phyloP scores from a whole-genome alignment of 164 flowering plant genomes.

The Sextonia rubra region DNA sequence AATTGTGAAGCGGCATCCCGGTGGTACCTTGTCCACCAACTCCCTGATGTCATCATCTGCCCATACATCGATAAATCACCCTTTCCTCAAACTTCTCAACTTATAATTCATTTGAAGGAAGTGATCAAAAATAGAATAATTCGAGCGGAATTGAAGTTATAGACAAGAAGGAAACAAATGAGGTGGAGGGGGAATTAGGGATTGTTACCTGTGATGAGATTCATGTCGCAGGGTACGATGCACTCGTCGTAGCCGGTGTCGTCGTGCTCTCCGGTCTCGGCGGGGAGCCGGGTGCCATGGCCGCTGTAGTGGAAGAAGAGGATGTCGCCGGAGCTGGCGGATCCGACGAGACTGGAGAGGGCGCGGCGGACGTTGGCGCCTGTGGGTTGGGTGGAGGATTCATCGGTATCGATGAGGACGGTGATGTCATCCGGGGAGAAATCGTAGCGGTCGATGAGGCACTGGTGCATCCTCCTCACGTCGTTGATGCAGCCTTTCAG shows the following conservation, averaged over 20 bases:
- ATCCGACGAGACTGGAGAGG: conserved; percentile 38
- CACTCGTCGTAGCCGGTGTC: conserved; percentile 97
- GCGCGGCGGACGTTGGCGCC: conserved; percentile 76
- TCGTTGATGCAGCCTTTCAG: conserved; percentile 93
- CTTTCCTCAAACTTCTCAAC: too few relatives aligned
- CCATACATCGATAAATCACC: too few relatives aligned
- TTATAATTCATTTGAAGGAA: too few relatives aligned
- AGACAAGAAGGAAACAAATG: too few relatives aligned
- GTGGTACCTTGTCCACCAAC: conserved; percentile 61
- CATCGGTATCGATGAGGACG: conserved; percentile 78
- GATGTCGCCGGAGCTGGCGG: conserved; percentile 60
- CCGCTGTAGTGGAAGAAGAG: conserved; percentile 94
- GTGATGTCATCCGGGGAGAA: conserved; percentile 66
- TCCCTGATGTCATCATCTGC: conserved; percentile 94
- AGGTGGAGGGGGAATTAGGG: too few relatives aligned
- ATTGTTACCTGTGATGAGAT: conserved; percentile 77
- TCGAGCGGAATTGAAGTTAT: too few relatives aligned
- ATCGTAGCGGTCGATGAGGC: conserved; percentile 62
- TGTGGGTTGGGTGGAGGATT: conserved; percentile 71
- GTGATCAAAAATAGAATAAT: too few relatives aligned
- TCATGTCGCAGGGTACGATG: conserved; percentile 94
- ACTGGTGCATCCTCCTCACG: conserved; percentile 53
- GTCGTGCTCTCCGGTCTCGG: conserved; percentile 92
- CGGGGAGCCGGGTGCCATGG: conserved; percentile 94
- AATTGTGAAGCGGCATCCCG: conserved; percentile 64